phyloP scores from a whole-genome alignment of 2,329 filamentous ascomycete species.

The Trichoderma endophyticum region DNA sequence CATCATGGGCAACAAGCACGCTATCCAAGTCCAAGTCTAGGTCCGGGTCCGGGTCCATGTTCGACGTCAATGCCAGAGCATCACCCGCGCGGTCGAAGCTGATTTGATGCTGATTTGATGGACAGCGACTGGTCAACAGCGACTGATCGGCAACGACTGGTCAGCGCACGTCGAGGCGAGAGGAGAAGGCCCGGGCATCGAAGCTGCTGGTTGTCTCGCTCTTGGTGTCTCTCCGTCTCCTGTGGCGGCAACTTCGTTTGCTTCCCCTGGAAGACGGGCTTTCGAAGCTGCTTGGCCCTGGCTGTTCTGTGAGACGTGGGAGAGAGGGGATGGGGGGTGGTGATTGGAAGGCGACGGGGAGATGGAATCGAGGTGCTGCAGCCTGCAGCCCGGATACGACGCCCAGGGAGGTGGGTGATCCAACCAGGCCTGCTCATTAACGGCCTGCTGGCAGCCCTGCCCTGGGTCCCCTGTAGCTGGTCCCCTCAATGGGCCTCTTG shows the following conservation, averaged over 20 bases:
- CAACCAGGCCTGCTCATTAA: conserved; percentile 10
- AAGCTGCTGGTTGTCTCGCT: conserved; percentile 28
- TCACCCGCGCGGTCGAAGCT: conserved; percentile 34
- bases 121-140: conserved; percentile 27
- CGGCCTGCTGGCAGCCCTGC: neutral
- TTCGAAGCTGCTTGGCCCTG: conserved; percentile 7
- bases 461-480: neutral
- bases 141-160: conserved; percentile 37
- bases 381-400: conserved; percentile 19
- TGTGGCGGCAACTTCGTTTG: conserved; percentile 6
- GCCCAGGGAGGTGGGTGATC: conserved; percentile 13
- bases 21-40: conserved; percentile 30
- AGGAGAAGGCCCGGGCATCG: conserved; percentile 45
- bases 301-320: conserved; percentile 15
- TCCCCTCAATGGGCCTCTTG: neutral
- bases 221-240: neutral
- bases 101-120: neutral
- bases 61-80: conserved; percentile 30
- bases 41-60: conserved; percentile 34
- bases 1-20: conserved; percentile 25
- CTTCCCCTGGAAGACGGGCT: neutral
- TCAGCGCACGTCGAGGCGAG: conserved; percentile 34
- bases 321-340: conserved; percentile 17
- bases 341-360: conserved; percentile 20
- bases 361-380: conserved; percentile 17